Evolutionary conservation across 257 asterid genomes (phyloP), one percentile per base, ranked within the genome.

Genomic region (Nicotiana knightiana): DNA sequence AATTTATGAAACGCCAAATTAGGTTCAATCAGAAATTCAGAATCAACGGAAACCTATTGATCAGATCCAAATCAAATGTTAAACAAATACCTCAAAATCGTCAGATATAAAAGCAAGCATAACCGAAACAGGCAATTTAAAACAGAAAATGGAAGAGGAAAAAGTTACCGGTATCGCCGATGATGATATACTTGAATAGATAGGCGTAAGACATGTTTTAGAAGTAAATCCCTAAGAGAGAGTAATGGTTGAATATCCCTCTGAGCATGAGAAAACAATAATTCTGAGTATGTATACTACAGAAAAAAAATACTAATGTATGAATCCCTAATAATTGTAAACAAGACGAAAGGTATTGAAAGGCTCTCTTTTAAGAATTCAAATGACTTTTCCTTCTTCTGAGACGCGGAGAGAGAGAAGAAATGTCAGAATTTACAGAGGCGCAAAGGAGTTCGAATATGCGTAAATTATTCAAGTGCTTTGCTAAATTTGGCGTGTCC

Each of bases 101-200:
- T 4, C 5, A 21, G 39, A 18, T 16, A 76, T 21, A 24, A 24
- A 53, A 8, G 65, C n/a, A 12, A 53, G 15, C 28, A 35, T n/a
- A 24, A 76, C 28, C 33, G 48, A 55, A 6, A 9, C 21, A 77
- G 9, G n/a, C 58, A 53, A 88, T 81, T 61, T 57, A 57, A 81
- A 77, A 86, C 1, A n/a, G 77, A 64, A 61, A 75, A 70, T 35
- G 11, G 4, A 51, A 48, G 32, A 73, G 66, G 54, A 71, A 46
- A 55, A 78, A 73, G 46, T 88, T 91, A 94, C 98, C 98, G 26
- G 98, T 94, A 65, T 93, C 98, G 39, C 98, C 98, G 86, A 94
- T 94, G 92, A 94, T 94, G 83, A 93, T 94, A 79, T 92, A 94
- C 91, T 94, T 94, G 93, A 94, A 93, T 3, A 94, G 97, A 79